Evolutionary conservation across 768 basidiomycete species (phyloP).

Genomic region (Naganishia randhawae): DNA sequence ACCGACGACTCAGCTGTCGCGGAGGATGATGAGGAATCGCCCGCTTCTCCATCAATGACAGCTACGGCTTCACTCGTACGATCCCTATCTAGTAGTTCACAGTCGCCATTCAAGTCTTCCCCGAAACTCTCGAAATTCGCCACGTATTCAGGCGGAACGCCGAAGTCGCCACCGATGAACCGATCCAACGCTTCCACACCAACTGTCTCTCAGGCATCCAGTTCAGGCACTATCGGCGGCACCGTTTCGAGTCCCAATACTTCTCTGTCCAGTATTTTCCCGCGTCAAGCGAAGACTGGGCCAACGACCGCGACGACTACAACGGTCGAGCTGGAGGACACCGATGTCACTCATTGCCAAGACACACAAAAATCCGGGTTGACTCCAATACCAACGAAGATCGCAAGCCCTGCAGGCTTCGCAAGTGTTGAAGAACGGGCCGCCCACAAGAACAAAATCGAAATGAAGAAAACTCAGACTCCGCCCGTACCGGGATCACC

Average conservation of each 20-base stretch:
- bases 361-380: neutral
- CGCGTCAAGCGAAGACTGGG: conserved; percentile 14
- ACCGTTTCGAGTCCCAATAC: conserved; percentile 2
- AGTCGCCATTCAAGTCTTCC: neutral
- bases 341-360: neutral
- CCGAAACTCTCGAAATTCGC: conserved; percentile 8
- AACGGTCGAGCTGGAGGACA: conserved; percentile 12
- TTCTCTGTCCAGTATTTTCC: conserved; percentile 10
- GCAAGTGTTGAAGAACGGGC: neutral
- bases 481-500: conserved; percentile 15
- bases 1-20: neutral
- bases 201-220: neutral
- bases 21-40: conserved; percentile 1
- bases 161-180: neutral
- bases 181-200: conserved; percentile 11
- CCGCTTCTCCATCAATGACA: conserved; percentile 1
- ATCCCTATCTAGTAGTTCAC: conserved; percentile 4
- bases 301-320: conserved; percentile 16
- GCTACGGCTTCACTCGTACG: conserved; percentile 1
- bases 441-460: neutral
- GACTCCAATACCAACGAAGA: neutral
- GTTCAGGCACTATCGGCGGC: neutral
- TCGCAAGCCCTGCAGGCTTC: too few species aligned
- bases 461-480: conserved; percentile 3
- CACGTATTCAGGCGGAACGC: neutral